These are phyloP conservation scores for Aspergillus egyptiacus DNA, from an alignment of 495 filamentous ascomycete species.

Conservation along the genomic window DNA sequence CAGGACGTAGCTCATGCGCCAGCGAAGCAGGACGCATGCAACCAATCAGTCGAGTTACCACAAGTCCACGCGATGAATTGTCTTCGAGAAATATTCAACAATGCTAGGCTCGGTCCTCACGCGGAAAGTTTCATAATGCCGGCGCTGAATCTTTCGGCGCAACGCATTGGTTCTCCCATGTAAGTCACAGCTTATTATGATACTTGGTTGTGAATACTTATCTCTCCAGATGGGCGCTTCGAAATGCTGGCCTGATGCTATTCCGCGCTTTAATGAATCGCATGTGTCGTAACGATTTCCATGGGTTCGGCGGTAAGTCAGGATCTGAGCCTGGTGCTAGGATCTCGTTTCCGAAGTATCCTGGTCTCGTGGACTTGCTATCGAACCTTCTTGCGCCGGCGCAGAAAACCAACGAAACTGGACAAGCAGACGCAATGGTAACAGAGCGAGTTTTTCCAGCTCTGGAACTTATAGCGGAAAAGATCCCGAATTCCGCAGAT, in stretches of 20 bases:
- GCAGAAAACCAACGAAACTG: slow-evolving; percentile 27
- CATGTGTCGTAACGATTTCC: slow-evolving; percentile 42
- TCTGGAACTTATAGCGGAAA: slow-evolving; percentile 67
- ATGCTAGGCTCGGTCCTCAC: slow-evolving; percentile 56
- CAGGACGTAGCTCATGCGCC: slow-evolving; percentile 52
- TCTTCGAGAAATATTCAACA: slow-evolving; percentile 79
- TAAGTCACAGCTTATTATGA: slow-evolving; percentile 23
- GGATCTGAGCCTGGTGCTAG: slow-evolving; percentile 39
- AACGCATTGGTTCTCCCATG: slow-evolving; percentile 60
- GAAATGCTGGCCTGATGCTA: slow-evolving; percentile 87
- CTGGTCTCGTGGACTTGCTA: slow-evolving; percentile 61
- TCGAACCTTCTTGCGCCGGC: slow-evolving; percentile 55
- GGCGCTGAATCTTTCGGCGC: slow-evolving; percentile 67
- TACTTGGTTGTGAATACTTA: slow-evolving; percentile 10
- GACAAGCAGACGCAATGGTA: slow-evolving; percentile 37
- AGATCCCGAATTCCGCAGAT: slow-evolving; percentile 32
- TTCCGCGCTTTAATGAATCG: slow-evolving; percentile 75
- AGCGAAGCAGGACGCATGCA: slow-evolving; percentile 37
- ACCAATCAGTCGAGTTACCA: slow-evolving; percentile 57
- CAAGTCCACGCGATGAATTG: slow-evolving; percentile 95
- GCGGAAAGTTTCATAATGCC: slow-evolving; percentile 65
- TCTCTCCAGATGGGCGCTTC: slow-evolving; percentile 71
- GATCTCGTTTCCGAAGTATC: slow-evolving; percentile 57
- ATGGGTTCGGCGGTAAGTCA: slow-evolving; percentile 39
- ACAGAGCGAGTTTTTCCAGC: slow-evolving; percentile 80